Percentiles rank a stretch among this genome's conserved stretches.
Conservation (phyloP, 177 flowering plant genomes). For the Vitis hybrid region DNA sequence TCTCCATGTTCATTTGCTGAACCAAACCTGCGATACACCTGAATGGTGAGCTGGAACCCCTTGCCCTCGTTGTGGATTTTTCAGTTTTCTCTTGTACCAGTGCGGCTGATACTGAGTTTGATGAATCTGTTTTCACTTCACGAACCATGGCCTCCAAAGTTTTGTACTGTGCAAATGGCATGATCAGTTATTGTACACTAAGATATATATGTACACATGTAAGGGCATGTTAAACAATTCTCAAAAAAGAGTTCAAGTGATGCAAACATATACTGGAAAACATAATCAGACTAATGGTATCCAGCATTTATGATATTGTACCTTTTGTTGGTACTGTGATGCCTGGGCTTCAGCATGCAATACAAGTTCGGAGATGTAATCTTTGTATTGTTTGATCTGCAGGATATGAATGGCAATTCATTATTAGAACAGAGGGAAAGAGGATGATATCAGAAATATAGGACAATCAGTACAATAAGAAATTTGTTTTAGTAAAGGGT, state of each 20-base stretch:
- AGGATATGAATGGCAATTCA: constrained; percentile 7
- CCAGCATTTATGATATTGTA: constrained; percentile 19
- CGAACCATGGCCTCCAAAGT: constrained; percentile 71
- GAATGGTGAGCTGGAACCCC: constrained; percentile 92
- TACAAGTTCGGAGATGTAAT: constrained; percentile 72
- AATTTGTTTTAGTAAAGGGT: neutral
- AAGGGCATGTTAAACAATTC: too few species aligned
- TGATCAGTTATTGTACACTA: constrained; percentile 6
- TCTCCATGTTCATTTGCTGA: constrained; percentile 80
- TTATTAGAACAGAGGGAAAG: constrained; percentile 3
- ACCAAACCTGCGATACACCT: constrained; percentile 77
- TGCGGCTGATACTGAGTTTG: constrained; percentile 27
- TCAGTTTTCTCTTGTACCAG: constrained; percentile 44
- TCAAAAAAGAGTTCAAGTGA: too few species aligned
- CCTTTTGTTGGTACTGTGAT: constrained; percentile 81
- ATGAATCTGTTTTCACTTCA: constrained; percentile 44
- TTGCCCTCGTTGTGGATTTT: constrained; percentile 51
- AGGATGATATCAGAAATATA: constrained; percentile 4
- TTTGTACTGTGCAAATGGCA: constrained; percentile 60
- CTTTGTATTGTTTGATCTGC: constrained; percentile 67
- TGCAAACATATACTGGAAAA: too few species aligned
- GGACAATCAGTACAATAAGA: neutral
- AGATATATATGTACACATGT: neutral
- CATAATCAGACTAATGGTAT: neutral
- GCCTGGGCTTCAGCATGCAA: constrained; percentile 93